A percentile compares a stretch with the other conserved stretches of the same genome.
phyloP scores from a whole-genome alignment of 495 filamentous ascomycete genomes.

The Aspergillus sparsus region DNA sequence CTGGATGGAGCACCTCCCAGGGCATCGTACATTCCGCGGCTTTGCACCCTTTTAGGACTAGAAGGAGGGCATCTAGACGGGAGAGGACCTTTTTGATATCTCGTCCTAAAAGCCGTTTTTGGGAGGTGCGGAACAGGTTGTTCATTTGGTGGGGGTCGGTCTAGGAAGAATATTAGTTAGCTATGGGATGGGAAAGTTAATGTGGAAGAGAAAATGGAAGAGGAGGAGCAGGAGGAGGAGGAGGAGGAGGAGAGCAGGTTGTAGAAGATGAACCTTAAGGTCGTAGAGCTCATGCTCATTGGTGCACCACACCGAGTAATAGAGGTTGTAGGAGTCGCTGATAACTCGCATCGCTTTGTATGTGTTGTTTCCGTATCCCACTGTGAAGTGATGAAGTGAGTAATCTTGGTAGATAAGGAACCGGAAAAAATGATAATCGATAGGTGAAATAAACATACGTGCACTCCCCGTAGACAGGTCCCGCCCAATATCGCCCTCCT shows the following conservation, averaged over 20 bases:
- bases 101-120: background rate
- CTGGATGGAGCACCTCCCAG: constrained; percentile 52
- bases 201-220: too few relatives aligned
- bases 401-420: background rate
- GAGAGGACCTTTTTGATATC: constrained; percentile 31
- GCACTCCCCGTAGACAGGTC: background rate
- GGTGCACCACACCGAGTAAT: constrained; percentile 58
- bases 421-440: background rate
- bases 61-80: constrained; percentile 53
- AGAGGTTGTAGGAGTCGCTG: constrained; percentile 46
- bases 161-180: constrained; percentile 15
- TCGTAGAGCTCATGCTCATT: constrained; percentile 58
- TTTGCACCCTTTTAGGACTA: constrained; percentile 58
- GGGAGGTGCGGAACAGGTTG: constrained; percentile 42
- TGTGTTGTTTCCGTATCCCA: constrained; percentile 43
- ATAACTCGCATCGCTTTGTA: constrained; percentile 56
- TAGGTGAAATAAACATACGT: background rate
- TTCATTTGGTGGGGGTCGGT: constrained; percentile 52
- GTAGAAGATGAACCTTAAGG: constrained; percentile 33
- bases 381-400: background rate
- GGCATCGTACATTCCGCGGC: constrained; percentile 46
- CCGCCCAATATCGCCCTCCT: constrained; percentile 27
- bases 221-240: too few relatives aligned
- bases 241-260: too few relatives aligned
- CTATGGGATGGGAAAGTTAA: background rate